These are phyloP conservation scores for Sphaerulina vaccinii DNA, from an alignment of 2,329 filamentous ascomycete genomes.

Conservation along the genomic window DNA sequence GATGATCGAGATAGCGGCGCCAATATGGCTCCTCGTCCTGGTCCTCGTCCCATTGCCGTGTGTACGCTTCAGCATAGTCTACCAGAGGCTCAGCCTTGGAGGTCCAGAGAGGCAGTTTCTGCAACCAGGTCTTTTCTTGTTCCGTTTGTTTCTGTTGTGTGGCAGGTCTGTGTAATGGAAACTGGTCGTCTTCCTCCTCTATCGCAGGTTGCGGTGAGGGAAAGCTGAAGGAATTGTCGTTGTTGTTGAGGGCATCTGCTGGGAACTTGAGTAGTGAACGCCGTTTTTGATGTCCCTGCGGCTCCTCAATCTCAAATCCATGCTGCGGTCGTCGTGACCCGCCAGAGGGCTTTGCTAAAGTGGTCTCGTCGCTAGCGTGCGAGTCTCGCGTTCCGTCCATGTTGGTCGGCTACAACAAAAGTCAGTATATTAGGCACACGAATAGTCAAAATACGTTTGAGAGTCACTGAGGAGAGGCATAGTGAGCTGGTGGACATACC, in stretches of 20 bases:
- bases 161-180: slow-evolving; percentile 23
- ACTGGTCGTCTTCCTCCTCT: slow-evolving; percentile 36
- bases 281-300: slow-evolving; percentile 32
- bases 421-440: neutral
- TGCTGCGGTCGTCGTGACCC: slow-evolving; percentile 25
- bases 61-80: slow-evolving; percentile 62
- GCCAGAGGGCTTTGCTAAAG: slow-evolving; percentile 24
- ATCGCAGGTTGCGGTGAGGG: slow-evolving; percentile 47
- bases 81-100: slow-evolving; percentile 25
- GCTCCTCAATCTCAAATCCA: slow-evolving; percentile 18
- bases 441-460: neutral
- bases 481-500: neutral
- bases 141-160: slow-evolving; percentile 13
- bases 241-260: slow-evolving; percentile 39
- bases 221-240: slow-evolving; percentile 37
- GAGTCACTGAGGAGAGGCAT: neutral
- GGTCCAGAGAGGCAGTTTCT: slow-evolving; percentile 36
- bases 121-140: slow-evolving; percentile 31
- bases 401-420: neutral
- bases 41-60: slow-evolving; percentile 61
- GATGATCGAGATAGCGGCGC: slow-evolving; percentile 77
- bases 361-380: slow-evolving; percentile 19
- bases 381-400: slow-evolving; percentile 15
- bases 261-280: slow-evolving; percentile 13
- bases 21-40: slow-evolving; percentile 68